Base-by-base conservation (phyloP, 2,329 filamentous ascomycete genomes). In the Cercospora citrullina region DNA sequence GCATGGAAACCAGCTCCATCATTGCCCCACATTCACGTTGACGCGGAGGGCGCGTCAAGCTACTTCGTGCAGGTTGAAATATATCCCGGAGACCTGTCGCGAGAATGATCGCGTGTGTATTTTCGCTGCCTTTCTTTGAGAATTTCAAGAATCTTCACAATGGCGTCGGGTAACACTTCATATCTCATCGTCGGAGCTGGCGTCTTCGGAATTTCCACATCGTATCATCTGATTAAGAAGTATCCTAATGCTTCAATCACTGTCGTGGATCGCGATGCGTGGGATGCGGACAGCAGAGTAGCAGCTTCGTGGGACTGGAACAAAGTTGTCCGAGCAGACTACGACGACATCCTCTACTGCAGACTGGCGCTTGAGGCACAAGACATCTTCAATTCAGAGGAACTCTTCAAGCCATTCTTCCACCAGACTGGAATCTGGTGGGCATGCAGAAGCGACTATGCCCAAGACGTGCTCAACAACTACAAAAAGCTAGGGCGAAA, bases 241-340 rank as follows among this genome's bases (percentile, higher is more conserved):
- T 80, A 81, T 67, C 80, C 80, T 3, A 71, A 77, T 55, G 80
- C 80, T 31, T 74, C 76, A 12, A 70, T 82, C 42, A 82, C 80
- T 1, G 74, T 82, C 18, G 76, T 82, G 30, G 81, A 82, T 65
- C 75, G 77, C 28, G 74, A 77, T 65, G 72, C 78, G 66, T 77
- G 71, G 68, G 74, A 77, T 42, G 74, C 74, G 8, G 65, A 79
- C 64, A 72, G 67, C 36, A 74, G 75, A 42, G 75, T 81, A 31
- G 89, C 88, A 33, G 90, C 90, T 0, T 91, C 90, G 0, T 90
- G 87, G 82, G 90, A 92, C 79, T 88, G 89, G 85, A 91, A 90
- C 81, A 91, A 91, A 78, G 88, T 90, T 30, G 84, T 91, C 16
- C 87, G 89, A 66, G 87, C 89, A 59, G 89, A 91, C 77, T 91